Percentiles rank a stretch among this genome's conserved stretches.
Evolutionary conservation across 2,329 filamentous ascomycete genomes (phyloP).

Genomic region (Neofusicoccum umdonicola): DNA sequence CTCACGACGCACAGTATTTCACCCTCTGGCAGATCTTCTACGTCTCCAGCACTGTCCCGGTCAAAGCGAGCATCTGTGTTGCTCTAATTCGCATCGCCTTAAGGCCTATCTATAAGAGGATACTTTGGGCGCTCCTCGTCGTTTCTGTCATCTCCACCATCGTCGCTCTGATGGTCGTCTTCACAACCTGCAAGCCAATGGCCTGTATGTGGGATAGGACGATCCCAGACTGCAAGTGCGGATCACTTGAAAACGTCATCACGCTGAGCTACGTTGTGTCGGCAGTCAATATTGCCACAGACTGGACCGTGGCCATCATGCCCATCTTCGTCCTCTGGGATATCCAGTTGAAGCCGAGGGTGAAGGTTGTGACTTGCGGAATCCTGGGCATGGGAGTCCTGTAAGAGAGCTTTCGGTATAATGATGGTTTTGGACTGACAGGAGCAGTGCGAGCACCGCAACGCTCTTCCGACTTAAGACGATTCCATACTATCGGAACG

Average conservation of each 20-base stretch:
- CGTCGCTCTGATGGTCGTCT: constrained; percentile 9
- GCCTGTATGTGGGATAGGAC: constrained; percentile 2
- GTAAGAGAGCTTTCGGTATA: background rate
- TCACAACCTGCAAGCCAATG: constrained; percentile 4
- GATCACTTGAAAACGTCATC: background rate
- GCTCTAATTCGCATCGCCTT: constrained; percentile 44
- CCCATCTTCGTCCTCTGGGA: background rate
- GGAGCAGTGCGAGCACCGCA: background rate
- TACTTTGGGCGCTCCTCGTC: constrained; percentile 31
- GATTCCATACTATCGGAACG: background rate
- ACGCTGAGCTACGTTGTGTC: background rate
- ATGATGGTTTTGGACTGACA: background rate
- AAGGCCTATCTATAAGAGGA: constrained; percentile 32
- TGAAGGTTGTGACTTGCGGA: background rate
- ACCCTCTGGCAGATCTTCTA: constrained; percentile 42
- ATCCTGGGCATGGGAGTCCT: background rate
- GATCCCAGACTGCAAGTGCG: background rate
- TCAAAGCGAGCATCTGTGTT: constrained; percentile 43
- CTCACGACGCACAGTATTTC: background rate
- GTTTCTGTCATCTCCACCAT: background rate
- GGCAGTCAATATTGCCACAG: background rate
- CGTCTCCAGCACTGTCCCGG: constrained; percentile 38
- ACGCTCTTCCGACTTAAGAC: background rate
- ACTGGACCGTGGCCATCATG: background rate
- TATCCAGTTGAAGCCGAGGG: background rate